These are phyloP conservation scores for Vitis hybrid DNA, from an alignment of 177 flowering plant genomes.

Conservation along the genomic window DNA sequence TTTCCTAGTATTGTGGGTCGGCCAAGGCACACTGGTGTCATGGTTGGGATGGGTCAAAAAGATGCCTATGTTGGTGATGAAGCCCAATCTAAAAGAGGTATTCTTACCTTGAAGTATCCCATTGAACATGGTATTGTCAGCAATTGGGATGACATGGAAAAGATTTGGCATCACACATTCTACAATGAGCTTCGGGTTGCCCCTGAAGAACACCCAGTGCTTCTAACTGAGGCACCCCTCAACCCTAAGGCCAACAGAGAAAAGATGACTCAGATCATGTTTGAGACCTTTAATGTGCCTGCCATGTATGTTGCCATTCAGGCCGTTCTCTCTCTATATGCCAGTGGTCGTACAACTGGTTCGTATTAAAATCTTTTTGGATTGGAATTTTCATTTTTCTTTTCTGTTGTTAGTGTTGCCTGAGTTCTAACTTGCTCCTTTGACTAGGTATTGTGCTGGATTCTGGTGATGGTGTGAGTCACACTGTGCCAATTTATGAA, in stretches of 20 bases:
- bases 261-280: slow-evolving; percentile 54
- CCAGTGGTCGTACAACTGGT: slow-evolving; percentile 52
- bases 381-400: not conserved
- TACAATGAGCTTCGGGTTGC: slow-evolving; percentile 48
- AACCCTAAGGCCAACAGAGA: slow-evolving; percentile 51
- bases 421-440: not conserved
- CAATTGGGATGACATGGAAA: slow-evolving; percentile 55
- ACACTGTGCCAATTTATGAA: slow-evolving; percentile 73
- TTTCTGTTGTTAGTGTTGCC: not conserved
- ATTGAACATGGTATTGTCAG: slow-evolving; percentile 50
- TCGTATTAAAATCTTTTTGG: not conserved
- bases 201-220: slow-evolving; percentile 46
- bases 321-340: slow-evolving; percentile 46
- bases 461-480: slow-evolving; percentile 74
- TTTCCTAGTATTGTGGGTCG: slow-evolving; percentile 45
- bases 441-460: slow-evolving; percentile 62
- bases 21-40: slow-evolving; percentile 42
- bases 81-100: slow-evolving; percentile 48
- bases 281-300: slow-evolving; percentile 44
- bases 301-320: slow-evolving; percentile 46
- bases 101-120: slow-evolving; percentile 42
- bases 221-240: slow-evolving; percentile 46
- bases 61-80: slow-evolving; percentile 50
- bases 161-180: slow-evolving; percentile 51
- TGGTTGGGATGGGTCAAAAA: slow-evolving; percentile 49